Evolutionary conservation across 345 rosid genomes (phyloP).

Genomic region (Eucalyptus pauciflora): DNA sequence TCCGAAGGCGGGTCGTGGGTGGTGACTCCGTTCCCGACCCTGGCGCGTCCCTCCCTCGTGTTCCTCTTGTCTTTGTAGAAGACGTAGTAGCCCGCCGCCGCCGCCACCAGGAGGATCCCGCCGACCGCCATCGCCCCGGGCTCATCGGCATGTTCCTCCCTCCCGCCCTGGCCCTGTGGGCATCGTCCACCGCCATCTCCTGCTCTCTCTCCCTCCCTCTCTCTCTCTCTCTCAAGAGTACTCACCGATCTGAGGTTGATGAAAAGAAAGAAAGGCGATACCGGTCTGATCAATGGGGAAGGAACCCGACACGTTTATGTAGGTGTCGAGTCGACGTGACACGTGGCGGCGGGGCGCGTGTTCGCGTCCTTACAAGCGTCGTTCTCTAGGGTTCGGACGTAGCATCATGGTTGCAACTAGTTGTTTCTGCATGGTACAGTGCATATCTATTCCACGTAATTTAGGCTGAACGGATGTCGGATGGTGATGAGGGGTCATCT

Average conservation of each 20-base stretch:
- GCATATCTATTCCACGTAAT: background rate
- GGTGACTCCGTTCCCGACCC: background rate
- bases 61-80: background rate
- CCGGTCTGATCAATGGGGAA: background rate
- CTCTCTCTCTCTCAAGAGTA: background rate
- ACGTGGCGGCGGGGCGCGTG: background rate
- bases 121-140: background rate
- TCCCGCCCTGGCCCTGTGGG: background rate
- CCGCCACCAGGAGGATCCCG: background rate
- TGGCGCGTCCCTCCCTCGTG: background rate
- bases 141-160: background rate
- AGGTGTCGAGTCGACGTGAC: background rate
- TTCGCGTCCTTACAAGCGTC: background rate
- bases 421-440: background rate
- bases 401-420: background rate
- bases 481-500: background rate
- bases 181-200: background rate
- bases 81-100: background rate
- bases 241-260: background rate
- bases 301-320: background rate
- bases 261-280: background rate
- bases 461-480: background rate
- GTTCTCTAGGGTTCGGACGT: background rate
- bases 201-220: background rate
- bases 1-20: background rate